Conservation (phyloP, 2,329 filamentous ascomycete species). For the Aspergillus alliaceus region DNA sequence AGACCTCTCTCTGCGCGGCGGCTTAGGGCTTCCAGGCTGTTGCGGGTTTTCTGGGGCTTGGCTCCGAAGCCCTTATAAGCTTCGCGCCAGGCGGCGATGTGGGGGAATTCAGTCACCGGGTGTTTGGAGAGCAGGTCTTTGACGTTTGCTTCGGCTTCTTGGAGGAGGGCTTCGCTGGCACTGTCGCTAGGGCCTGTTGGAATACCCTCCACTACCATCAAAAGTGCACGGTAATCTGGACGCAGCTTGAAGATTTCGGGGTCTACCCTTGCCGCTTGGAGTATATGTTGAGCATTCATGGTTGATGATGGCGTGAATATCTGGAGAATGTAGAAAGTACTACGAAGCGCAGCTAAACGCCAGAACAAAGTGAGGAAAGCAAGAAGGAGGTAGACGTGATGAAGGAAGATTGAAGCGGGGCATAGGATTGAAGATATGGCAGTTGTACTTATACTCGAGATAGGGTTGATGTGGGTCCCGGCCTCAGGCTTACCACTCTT, state of each 20-base stretch:
- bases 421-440: no score
- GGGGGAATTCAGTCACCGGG: slow-evolving; percentile 24
- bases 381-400: no score
- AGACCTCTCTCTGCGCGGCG: slow-evolving; percentile 34
- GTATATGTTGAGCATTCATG: background rate
- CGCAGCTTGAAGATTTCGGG: slow-evolving; percentile 34
- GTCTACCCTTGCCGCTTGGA: slow-evolving; percentile 9
- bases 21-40: slow-evolving; percentile 38
- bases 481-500: no score
- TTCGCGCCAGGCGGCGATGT: slow-evolving; percentile 40
- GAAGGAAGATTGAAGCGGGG: no score
- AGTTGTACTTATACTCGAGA: no score
- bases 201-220: slow-evolving; percentile 35
- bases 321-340: no score
- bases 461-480: no score
- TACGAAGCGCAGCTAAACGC: no score
- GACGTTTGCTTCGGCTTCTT: background rate
- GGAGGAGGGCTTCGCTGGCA: slow-evolving; percentile 14
- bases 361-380: no score
- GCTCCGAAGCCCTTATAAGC: slow-evolving; percentile 42
- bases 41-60: slow-evolving; percentile 39
- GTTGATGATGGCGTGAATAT: background rate
- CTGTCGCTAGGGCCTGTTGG: slow-evolving; percentile 32
- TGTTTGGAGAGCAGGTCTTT: background rate
- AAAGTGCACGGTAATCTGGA: slow-evolving; percentile 39